phyloP scores from a whole-genome alignment of 139 green algal genomes.

The Tetraselmis striata region DNA sequence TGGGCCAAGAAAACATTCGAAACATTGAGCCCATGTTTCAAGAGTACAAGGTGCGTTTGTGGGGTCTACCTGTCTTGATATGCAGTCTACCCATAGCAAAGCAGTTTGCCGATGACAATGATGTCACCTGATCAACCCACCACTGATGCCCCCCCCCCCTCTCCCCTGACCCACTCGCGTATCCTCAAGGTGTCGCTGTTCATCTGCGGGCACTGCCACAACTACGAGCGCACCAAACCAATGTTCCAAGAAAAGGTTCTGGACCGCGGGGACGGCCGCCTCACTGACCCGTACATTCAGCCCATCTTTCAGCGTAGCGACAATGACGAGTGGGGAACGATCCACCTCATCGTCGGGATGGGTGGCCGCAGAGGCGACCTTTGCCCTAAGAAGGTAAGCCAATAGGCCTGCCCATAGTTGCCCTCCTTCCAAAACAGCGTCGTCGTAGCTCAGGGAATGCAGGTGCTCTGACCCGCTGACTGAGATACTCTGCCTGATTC shows the following conservation, averaged over 20 bases:
- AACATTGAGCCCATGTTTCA: background rate
- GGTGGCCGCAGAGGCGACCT: background rate
- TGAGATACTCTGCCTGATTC: too few relatives aligned
- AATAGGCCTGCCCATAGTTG: too few relatives aligned
- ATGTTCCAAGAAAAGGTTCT: background rate
- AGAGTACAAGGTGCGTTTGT: background rate
- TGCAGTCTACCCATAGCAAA: too few relatives aligned
- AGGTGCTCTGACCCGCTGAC: too few relatives aligned
- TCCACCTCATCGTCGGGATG: background rate
- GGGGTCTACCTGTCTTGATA: too few relatives aligned
- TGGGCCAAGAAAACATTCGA: background rate
- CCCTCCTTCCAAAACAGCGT: too few relatives aligned
- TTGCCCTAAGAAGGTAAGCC: background rate
- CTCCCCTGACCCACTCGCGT: too few relatives aligned
- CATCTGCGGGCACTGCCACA: background rate
- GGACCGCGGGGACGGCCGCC: background rate
- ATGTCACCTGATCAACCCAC: too few relatives aligned
- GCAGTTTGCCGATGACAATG: too few relatives aligned
- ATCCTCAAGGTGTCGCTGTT: background rate
- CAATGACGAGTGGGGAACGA: background rate
- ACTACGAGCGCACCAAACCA: background rate
- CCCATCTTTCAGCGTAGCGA: background rate
- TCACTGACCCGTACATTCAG: background rate
- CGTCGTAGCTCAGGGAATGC: too few relatives aligned
- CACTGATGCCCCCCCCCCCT: too few relatives aligned